Percentiles rank a stretch among this genome's conserved stretches.
Evolutionary conservation across 1,139 yeast species (phyloP).

Genomic region (Blastobotrys arbuscula): DNA sequence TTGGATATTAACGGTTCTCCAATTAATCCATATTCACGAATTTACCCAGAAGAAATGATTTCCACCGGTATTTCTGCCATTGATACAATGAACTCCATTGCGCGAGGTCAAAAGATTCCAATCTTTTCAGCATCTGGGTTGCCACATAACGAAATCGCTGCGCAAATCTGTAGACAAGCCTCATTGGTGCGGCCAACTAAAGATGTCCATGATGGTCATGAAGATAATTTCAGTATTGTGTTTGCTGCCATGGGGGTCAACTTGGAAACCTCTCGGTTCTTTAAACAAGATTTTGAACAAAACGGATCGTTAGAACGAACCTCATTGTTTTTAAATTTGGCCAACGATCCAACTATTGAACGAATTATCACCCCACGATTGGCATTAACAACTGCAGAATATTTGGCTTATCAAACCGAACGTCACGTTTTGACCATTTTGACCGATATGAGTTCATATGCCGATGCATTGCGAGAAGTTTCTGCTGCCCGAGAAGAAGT

Average conservation of each 20-base stretch:
- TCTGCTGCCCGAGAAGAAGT: slow-evolving; percentile 99
- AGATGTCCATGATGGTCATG: slow-evolving; percentile 99
- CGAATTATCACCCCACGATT: slow-evolving; percentile 98
- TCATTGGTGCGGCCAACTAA: slow-evolving; percentile 98
- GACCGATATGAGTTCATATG: slow-evolving; percentile 99
- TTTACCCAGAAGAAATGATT: slow-evolving; percentile 99
- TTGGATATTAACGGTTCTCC: slow-evolving; percentile 98
- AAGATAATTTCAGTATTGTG: slow-evolving; percentile 97
- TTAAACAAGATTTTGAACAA: slow-evolving; percentile 99
- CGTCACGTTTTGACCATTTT: slow-evolving; percentile 96
- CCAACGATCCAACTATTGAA: slow-evolving; percentile 98
- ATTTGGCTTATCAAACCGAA: slow-evolving; percentile 97
- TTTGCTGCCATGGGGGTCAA: slow-evolving; percentile 99
- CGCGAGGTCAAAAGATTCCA: slow-evolving; percentile 99
- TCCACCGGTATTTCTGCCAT: slow-evolving; percentile 98
- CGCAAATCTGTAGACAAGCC: slow-evolving; percentile 99
- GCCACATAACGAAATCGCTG: slow-evolving; percentile 99
- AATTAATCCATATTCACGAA: slow-evolving; percentile 95
- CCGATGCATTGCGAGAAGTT: slow-evolving; percentile 98
- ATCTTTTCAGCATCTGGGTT: slow-evolving; percentile 98
- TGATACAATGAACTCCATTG: slow-evolving; percentile 99
- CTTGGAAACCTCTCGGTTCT: slow-evolving; percentile 84
- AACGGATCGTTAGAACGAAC: slow-evolving; percentile 98
- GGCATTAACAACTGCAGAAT: slow-evolving; percentile 99
- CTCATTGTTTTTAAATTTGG: slow-evolving; percentile 90